phyloP scores from a whole-genome alignment of 768 basidiomycete species.

The Cystobasidiopsis lactophilus region DNA sequence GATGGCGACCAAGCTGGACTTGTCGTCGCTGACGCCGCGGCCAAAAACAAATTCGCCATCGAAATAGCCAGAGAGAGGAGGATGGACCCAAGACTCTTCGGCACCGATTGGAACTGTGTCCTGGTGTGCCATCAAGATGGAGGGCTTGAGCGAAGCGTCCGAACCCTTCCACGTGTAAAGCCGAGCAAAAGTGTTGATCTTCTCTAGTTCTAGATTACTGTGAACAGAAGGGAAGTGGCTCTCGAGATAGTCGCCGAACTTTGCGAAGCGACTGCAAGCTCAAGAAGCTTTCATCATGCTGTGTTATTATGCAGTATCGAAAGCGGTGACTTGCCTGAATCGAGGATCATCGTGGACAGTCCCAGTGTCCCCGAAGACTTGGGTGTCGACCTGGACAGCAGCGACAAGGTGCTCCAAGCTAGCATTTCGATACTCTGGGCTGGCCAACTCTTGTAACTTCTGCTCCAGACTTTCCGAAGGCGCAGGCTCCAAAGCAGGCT shows the following conservation, averaged over 20 bases:
- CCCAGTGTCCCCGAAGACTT: constrained; percentile 13
- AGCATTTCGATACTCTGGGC: no score
- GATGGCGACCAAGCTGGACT: constrained; percentile 13
- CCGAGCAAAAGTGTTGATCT: constrained; percentile 57
- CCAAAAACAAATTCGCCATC: not conserved
- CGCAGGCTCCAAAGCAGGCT: no score
- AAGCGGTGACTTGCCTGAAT: not conserved
- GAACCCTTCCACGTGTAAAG: constrained; percentile 50
- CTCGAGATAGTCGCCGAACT: not conserved
- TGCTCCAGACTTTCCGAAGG: no score
- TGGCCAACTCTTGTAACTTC: no score
- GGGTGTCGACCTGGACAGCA: constrained; percentile 2
- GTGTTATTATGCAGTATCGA: no score
- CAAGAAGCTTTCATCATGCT: no score
- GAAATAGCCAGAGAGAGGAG: constrained; percentile 3
- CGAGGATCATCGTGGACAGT: constrained; percentile 1
- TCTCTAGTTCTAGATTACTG: constrained; percentile 36
- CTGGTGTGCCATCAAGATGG: constrained; percentile 27
- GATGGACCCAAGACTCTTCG: constrained; percentile 8
- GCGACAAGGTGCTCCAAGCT: no score
- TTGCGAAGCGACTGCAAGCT: no score
- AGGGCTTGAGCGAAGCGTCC: constrained; percentile 40
- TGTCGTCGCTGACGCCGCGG: constrained; percentile 11
- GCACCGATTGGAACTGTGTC: constrained; percentile 10
- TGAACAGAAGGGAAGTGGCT: constrained; percentile 28